Conservation (phyloP, 2,329 filamentous ascomycete species). For the Venturiaceae sp. region DNA sequence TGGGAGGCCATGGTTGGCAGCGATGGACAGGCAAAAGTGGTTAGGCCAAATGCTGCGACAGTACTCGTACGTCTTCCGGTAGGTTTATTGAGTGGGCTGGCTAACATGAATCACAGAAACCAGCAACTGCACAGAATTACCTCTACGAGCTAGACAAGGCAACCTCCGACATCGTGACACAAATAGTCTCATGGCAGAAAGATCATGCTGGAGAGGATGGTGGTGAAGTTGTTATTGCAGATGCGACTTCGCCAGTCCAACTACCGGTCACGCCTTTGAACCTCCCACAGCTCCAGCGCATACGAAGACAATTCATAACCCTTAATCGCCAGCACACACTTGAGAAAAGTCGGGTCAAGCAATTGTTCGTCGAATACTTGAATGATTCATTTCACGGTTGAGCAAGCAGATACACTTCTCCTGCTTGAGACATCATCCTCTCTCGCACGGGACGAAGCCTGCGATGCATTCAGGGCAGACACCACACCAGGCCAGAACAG, state of each 20-base stretch:
- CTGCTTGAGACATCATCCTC: too few relatives aligned
- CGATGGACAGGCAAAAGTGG: constrained; percentile 53
- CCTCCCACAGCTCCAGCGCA: constrained; percentile 65
- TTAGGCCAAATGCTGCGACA: constrained; percentile 68
- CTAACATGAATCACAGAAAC: constrained; percentile 34
- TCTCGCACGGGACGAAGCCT: too few relatives aligned
- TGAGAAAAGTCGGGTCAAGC: constrained; percentile 24
- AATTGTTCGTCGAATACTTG: constrained; percentile 31
- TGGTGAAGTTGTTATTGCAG: constrained; percentile 45
- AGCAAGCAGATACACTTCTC: neutral
- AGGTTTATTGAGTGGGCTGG: neutral
- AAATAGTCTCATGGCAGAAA: constrained; percentile 58
- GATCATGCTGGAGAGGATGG: constrained; percentile 54
- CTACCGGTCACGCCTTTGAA: constrained; percentile 58
- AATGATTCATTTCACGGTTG: constrained; percentile 23
- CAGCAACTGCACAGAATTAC: constrained; percentile 56
- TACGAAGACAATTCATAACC: constrained; percentile 67
- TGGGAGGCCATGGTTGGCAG: constrained; percentile 61
- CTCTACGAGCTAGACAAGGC: constrained; percentile 70
- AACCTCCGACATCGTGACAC: constrained; percentile 66
- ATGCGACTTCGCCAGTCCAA: constrained; percentile 48
- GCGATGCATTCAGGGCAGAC: neutral
- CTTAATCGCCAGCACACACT: constrained; percentile 58
- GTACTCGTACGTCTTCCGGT: constrained; percentile 39
- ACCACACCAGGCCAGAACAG: neutral